These are phyloP conservation scores for Sextonia rubra DNA, from an alignment of 164 flowering plant genomes.

Conservation along the genomic window DNA sequence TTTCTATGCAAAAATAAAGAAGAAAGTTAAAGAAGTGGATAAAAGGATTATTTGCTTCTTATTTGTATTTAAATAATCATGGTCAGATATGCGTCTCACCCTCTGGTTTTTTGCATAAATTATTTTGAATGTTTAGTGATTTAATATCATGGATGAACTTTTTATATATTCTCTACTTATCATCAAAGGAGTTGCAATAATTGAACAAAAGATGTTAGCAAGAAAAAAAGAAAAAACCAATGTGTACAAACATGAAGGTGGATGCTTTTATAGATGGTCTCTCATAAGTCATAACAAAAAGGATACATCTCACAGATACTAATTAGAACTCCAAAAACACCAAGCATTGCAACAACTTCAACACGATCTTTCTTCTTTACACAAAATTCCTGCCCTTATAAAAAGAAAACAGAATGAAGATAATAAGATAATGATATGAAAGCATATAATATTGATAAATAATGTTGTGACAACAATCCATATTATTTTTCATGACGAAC, in stretches of 20 bases:
- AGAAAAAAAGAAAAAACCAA: no score
- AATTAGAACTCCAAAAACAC: conserved; percentile 56
- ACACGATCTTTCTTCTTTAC: conserved; percentile 69
- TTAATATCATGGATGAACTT: background rate
- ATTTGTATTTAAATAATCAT: conserved; percentile 1
- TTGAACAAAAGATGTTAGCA: no score
- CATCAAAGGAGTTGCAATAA: no score
- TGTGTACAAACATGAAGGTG: no score
- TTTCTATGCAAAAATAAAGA: no score
- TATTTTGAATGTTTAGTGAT: background rate
- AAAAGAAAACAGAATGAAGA: background rate
- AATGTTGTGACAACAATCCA: background rate
- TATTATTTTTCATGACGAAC: no score
- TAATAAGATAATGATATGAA: no score
- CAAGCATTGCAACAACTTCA: conserved; percentile 73
- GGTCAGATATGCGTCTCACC: background rate
- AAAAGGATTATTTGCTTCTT: background rate
- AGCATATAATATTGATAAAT: background rate
- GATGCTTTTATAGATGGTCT: background rate
- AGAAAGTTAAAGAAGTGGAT: background rate
- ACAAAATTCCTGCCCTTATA: conserved; percentile 61
- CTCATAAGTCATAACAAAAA: conserved; percentile 19
- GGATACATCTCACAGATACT: conserved; percentile 74
- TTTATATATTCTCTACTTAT: no score
- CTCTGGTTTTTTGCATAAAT: background rate